phyloP scores from a whole-genome alignment of 495 filamentous ascomycete genomes.

The Xylona heveae region DNA sequence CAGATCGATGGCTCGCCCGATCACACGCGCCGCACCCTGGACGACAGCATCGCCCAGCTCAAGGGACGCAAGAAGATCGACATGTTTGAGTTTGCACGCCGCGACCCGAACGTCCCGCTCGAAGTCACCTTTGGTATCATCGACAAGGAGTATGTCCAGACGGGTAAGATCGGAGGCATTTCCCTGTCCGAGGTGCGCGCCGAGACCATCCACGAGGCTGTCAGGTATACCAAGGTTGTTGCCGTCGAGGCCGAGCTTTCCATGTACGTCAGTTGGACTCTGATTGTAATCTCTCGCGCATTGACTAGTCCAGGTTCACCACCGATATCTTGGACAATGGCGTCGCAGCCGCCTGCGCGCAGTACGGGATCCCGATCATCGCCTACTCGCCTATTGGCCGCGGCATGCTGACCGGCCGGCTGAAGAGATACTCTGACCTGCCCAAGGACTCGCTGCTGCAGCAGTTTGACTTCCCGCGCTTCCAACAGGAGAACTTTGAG shows the following conservation, averaged over 20 bases:
- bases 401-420: constrained; percentile 21
- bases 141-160: constrained; percentile 42
- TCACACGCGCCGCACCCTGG: constrained; percentile 41
- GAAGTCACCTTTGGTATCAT: constrained; percentile 31
- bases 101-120: constrained; percentile 40
- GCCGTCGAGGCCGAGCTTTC: constrained; percentile 67
- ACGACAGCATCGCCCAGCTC: constrained; percentile 37
- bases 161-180: constrained; percentile 65
- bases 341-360: constrained; percentile 45
- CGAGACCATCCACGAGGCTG: constrained; percentile 52
- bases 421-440: constrained; percentile 15
- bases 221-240: constrained; percentile 43
- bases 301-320: too few relatives aligned
- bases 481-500: constrained; percentile 28
- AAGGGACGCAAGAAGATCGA: constrained; percentile 64
- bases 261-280: too few relatives aligned
- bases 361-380: constrained; percentile 25
- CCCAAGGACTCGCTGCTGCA: too few relatives aligned
- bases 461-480: constrained; percentile 28
- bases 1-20: constrained; percentile 35
- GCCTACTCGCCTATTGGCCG: constrained; percentile 26
- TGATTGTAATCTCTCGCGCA: too few relatives aligned
- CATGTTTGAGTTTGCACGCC: constrained; percentile 57
- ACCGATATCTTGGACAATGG: constrained; percentile 54
- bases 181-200: constrained; percentile 51